Base-by-base conservation (phyloP, 2,329 filamentous ascomycete species). In the Fonsecaea erecta region DNA sequence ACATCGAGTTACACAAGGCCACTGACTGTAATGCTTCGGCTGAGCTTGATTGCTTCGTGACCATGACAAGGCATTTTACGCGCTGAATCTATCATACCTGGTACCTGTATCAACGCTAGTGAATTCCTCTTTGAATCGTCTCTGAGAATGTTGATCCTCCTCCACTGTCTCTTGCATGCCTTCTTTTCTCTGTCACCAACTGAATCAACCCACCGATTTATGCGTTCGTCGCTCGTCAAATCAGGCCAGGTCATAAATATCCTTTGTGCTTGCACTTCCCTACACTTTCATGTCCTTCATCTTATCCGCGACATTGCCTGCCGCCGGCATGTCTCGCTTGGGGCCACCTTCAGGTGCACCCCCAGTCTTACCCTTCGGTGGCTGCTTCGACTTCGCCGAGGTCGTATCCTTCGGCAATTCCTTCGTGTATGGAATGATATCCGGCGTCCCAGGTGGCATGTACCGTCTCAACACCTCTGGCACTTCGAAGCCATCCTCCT, bases 401-500 rank as follows among this genome's bases (percentile, higher is more conserved):
- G 86, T 89, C 11, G 85, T 83, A 71, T 93, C 88, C 79, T 94
- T 93, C 11, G 91, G 88, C 40, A 94, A 82, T 71, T 97, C 94
- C 81, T 93, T 95, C 60, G 88, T 87, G 75, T 90, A 99, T 1
- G 92, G 91, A 68, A 99, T 84, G 79, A 97, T 97, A 56, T 94
- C 92, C 1, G 92, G 93, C 46, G 92, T 84, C 35, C 93, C 94
- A 1, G 93, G 93, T 11, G 69, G 69, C 58, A 98, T 89, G 77
- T 96, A 98, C 80, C 93, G 94, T 72, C 91, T 87, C 66, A 97
- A 84, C 52, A 90, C 88, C 78, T 93, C 90, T 0, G 93, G 93
- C 35, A 97, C 89, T 63, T 85, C 85, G 72, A 96, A 84, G 68
- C 92, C 92, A 71, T 94, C 90, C 74, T 93, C 88, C 0, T 89